Percentiles rank a stretch among this genome's conserved stretches.
phyloP scores from a whole-genome alignment of 1,139 yeast genomes.

The Suzukiozyma palmioleophila region DNA sequence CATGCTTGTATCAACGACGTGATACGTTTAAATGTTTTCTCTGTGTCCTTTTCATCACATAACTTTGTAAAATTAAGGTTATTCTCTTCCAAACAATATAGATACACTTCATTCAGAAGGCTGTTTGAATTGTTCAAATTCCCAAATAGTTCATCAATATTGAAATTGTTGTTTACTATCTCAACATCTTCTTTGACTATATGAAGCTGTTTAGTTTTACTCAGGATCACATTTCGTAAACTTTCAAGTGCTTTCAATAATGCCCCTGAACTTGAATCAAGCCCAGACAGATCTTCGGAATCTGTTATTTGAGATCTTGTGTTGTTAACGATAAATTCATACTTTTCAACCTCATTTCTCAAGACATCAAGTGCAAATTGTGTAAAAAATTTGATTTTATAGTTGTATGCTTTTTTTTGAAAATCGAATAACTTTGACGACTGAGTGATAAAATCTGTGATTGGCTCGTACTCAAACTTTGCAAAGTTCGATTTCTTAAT shows the following conservation, averaged over 20 bases:
- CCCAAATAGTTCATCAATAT: neutral
- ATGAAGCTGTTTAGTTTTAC: too few species aligned
- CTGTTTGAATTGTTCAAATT: neutral
- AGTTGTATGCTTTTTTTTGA: constrained; percentile 1
- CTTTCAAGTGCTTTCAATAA: too few species aligned
- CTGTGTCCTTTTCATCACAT: neutral
- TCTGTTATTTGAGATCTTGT: neutral
- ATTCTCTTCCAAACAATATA: neutral
- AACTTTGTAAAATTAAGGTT: neutral
- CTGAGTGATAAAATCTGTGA: neutral
- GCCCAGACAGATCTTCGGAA: too few species aligned
- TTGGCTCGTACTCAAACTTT: neutral
- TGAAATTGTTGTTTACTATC: neutral
- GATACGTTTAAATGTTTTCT: neutral
- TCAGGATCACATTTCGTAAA: too few species aligned
- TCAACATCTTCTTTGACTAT: neutral
- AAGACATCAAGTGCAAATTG: neutral
- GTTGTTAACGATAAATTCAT: neutral
- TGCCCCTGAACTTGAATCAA: too few species aligned
- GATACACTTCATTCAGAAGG: neutral
- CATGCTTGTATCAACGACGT: neutral
- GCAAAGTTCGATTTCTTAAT: neutral
- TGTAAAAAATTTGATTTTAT: neutral
- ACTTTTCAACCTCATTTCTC: neutral
- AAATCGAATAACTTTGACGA: constrained; percentile 1